phyloP scores from a whole-genome alignment of 768 basidiomycete species.

The Phallus indusiatus region DNA sequence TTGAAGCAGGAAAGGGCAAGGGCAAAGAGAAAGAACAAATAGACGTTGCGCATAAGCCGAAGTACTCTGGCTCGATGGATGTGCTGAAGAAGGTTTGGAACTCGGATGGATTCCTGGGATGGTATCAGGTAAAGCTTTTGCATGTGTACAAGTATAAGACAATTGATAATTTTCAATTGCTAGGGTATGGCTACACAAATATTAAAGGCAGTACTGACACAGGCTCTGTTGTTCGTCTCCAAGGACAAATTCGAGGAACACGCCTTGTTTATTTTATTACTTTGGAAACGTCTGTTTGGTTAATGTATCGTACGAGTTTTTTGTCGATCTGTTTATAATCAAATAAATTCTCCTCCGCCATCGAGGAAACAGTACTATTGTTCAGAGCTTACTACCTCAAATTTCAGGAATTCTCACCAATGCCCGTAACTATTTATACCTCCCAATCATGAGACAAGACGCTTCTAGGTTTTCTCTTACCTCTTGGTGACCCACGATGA shows the following conservation, averaged over 20 bases:
- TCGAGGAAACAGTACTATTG: too few relatives aligned
- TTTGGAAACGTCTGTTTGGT: conserved; percentile 19
- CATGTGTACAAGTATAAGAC: neutral
- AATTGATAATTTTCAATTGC: neutral
- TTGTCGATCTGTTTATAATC: neutral
- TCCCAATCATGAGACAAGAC: too few relatives aligned
- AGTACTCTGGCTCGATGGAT: conserved; percentile 65
- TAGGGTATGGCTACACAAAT: conserved; percentile 97
- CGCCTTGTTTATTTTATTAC: conserved; percentile 61
- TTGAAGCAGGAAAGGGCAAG: conserved; percentile 27
- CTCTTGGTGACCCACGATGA: neutral
- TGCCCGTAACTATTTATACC: too few relatives aligned
- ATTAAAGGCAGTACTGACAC: conserved; percentile 88
- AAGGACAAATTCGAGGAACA: conserved; percentile 96
- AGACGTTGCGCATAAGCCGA: conserved; percentile 26
- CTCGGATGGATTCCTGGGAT: conserved; percentile 78
- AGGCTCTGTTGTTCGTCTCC: conserved; percentile 92
- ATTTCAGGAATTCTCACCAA: too few relatives aligned
- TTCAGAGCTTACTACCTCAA: too few relatives aligned
- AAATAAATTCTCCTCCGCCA: neutral
- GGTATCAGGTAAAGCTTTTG: conserved; percentile 73
- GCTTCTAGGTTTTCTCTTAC: too few relatives aligned
- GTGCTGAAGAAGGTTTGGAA: conserved; percentile 63
- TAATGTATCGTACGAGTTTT: neutral
- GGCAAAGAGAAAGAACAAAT: conserved; percentile 32